Percentiles rank a stretch among this genome's conserved stretches.
Conservation (phyloP, 164 flowering plant species). For the Chimonanthus praecox region DNA sequence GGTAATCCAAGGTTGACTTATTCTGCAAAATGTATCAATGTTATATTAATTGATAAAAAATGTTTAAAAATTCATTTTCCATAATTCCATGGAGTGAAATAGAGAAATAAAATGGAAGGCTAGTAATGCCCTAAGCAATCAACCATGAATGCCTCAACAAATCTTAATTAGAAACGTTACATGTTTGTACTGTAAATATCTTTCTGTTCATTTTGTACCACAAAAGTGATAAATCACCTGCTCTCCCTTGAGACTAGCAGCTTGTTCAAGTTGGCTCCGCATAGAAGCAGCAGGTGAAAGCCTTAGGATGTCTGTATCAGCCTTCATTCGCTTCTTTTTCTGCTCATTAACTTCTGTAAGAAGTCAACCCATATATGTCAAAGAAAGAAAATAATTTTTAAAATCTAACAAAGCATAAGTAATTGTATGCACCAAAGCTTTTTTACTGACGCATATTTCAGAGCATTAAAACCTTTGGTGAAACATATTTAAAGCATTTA, state of each 20-base stretch:
- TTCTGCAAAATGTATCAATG: slow-evolving; percentile 56
- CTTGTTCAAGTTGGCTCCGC: slow-evolving; percentile 66
- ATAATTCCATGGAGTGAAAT: too few species aligned
- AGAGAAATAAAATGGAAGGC: neutral
- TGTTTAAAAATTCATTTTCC: too few species aligned
- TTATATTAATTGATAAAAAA: neutral
- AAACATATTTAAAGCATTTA: too few species aligned
- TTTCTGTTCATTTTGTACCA: neutral
- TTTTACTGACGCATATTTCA: neutral
- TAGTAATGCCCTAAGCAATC: neutral
- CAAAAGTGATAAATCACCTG: slow-evolving; percentile 42
- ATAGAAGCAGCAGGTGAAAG: slow-evolving; percentile 47
- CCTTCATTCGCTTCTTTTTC: slow-evolving; percentile 80
- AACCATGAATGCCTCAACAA: neutral
- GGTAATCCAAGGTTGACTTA: slow-evolving; percentile 27
- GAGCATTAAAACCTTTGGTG: neutral
- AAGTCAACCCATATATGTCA: slow-evolving; percentile 2
- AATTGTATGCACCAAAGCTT: slow-evolving; percentile 2
- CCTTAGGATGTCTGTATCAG: slow-evolving; percentile 72
- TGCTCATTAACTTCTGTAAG: slow-evolving; percentile 82
- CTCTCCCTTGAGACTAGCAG: slow-evolving; percentile 82
- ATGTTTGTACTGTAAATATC: too few species aligned
- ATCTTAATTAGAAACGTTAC: neutral
- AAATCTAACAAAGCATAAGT: neutral
- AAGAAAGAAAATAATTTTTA: neutral